These are phyloP conservation scores for Suhomyces sp. DNA, from an alignment of 805 yeast species.

Conservation along the genomic window DNA sequence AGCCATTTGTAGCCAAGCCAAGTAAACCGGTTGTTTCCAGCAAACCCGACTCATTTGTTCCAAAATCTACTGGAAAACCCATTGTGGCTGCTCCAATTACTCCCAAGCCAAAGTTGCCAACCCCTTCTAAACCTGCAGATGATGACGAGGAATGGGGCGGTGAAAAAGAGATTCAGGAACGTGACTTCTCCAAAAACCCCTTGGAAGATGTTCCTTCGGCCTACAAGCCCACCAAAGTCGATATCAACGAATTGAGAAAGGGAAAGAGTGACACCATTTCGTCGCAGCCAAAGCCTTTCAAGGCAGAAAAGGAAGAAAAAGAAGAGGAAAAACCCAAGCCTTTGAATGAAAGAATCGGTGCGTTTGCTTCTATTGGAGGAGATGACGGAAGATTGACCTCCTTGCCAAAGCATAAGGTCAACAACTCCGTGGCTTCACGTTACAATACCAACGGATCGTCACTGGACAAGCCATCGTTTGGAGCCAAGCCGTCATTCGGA, in stretches of 20 bases:
- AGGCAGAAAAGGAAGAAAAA: slow-evolving; percentile 18
- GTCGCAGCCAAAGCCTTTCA: slow-evolving; percentile 35
- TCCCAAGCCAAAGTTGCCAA: slow-evolving; percentile 11
- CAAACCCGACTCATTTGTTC: slow-evolving; percentile 27
- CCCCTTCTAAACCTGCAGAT: slow-evolving; percentile 25
- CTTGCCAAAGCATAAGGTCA: slow-evolving; percentile 61
- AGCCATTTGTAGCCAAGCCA: slow-evolving; percentile 22
- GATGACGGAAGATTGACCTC: slow-evolving; percentile 54
- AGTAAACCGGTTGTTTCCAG: slow-evolving; percentile 20
- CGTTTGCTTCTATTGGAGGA: slow-evolving; percentile 29
- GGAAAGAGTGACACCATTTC: slow-evolving; percentile 45
- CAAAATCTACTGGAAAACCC: slow-evolving; percentile 40
- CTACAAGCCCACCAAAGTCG: slow-evolving; percentile 64
- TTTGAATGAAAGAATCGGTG: slow-evolving; percentile 41
- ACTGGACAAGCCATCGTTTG: background rate
- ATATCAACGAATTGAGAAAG: slow-evolving; percentile 52
- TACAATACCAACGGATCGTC: slow-evolving; percentile 25
- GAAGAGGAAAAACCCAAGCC: slow-evolving; percentile 44
- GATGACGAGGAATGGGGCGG: slow-evolving; percentile 72
- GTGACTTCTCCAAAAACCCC: slow-evolving; percentile 51
- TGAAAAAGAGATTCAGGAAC: slow-evolving; percentile 53
- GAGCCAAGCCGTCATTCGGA: slow-evolving; percentile 26
- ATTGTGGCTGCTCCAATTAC: slow-evolving; percentile 19
- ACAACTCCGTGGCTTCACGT: slow-evolving; percentile 49
- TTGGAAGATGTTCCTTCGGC: slow-evolving; percentile 55